Evolutionary conservation across 1,284 basidiomycete species (phyloP).

Genomic region (Microstroma glucosiphilum): DNA sequence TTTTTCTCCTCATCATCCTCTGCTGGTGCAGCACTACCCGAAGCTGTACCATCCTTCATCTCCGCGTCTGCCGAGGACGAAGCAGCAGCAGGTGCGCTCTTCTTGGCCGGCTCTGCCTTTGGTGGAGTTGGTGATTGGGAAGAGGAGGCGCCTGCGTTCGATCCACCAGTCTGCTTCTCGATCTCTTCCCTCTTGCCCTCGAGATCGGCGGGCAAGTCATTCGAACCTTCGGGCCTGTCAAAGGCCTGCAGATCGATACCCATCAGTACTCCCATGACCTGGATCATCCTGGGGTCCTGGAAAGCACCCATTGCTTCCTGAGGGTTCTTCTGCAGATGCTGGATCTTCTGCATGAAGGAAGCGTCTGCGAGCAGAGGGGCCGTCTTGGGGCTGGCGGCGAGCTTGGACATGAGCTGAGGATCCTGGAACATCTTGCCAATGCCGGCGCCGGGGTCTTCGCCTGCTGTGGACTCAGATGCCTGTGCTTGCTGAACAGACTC

Average conservation of each 20-base stretch:
- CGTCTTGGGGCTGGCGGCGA: conserved; percentile 80
- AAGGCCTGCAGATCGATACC: conserved; percentile 87
- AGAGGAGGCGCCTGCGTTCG: neutral
- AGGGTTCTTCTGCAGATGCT: conserved; percentile 52
- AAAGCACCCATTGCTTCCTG: conserved; percentile 53
- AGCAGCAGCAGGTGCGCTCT: conserved; percentile 23
- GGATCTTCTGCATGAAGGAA: conserved; percentile 53
- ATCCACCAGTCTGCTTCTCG: conserved; percentile 36
- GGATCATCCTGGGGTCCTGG: conserved; percentile 75
- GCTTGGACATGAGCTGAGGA: conserved; percentile 73
- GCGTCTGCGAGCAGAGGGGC: conserved; percentile 75
- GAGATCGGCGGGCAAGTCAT: conserved; percentile 67
- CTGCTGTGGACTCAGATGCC: neutral
- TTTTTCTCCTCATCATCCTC: conserved; percentile 27
- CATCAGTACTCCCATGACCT: conserved; percentile 82
- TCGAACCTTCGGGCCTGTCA: conserved; percentile 74
- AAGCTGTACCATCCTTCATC: conserved; percentile 15
- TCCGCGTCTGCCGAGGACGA: conserved; percentile 18
- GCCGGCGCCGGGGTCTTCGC: conserved; percentile 52
- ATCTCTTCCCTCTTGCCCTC: conserved; percentile 32
- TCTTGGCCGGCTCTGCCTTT: conserved; percentile 42
- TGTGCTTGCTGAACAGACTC: conserved; percentile 53
- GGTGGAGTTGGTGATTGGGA: conserved; percentile 32
- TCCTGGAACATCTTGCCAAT: conserved; percentile 77
- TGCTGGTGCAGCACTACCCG: neutral